phyloP scores from a whole-genome alignment of 2,329 filamentous ascomycete genomes.

The Diaporthe eres region DNA sequence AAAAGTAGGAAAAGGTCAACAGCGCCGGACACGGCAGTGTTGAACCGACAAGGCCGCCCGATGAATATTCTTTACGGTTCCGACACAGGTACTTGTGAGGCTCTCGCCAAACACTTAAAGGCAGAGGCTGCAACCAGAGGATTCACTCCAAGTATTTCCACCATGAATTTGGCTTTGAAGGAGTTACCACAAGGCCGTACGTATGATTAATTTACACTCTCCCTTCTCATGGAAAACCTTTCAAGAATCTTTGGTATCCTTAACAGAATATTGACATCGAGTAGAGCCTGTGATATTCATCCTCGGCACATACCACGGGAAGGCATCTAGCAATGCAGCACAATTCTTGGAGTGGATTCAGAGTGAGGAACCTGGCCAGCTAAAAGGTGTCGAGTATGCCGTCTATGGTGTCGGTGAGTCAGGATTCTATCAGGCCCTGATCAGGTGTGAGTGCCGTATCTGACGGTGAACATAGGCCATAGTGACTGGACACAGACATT shows the following conservation, averaged over 20 bases:
- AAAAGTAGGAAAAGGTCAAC: neutral
- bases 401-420: conserved; percentile 72
- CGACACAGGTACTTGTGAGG: conserved; percentile 82
- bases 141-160: conserved; percentile 76
- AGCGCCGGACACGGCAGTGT: neutral
- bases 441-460: neutral
- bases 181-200: neutral
- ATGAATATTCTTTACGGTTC: conserved; percentile 80
- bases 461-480: conserved; percentile 55
- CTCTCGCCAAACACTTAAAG: conserved; percentile 74
- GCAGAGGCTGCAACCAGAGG: conserved; percentile 71
- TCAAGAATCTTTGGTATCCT: neutral
- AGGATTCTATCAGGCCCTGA: neutral
- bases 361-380: conserved; percentile 46
- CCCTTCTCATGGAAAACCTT: neutral
- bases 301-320: conserved; percentile 72
- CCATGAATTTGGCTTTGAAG: conserved; percentile 56
- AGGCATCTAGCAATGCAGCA: conserved; percentile 79
- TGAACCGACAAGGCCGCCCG: neutral
- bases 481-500: conserved; percentile 72
- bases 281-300: neutral
- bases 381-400: conserved; percentile 73
- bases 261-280: neutral
- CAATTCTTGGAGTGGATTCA: conserved; percentile 79
- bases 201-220: neutral